phyloP scores from a whole-genome alignment of 139 green algal genomes.

The Chlamydomonas schloesseri region DNA sequence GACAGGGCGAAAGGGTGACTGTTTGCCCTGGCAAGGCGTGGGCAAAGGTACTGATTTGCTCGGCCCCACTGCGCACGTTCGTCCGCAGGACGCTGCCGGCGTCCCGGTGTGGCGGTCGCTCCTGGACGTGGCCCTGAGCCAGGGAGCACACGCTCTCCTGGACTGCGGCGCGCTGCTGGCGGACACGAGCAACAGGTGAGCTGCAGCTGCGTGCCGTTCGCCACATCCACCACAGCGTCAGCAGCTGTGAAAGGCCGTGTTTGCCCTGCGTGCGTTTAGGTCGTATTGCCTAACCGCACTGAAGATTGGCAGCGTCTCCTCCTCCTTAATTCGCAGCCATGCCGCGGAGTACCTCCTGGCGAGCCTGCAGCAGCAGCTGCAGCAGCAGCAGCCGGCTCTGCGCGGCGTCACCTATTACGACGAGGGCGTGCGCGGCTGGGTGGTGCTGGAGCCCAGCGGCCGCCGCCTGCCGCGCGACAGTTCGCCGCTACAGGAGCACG shows the following conservation, averaged over 20 bases:
- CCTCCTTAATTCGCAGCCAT: slow-evolving; percentile 22
- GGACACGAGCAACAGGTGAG: slow-evolving; percentile 58
- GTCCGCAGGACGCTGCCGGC: not conserved
- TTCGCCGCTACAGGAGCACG: slow-evolving; percentile 55
- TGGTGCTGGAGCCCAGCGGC: slow-evolving; percentile 9
- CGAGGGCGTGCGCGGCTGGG: slow-evolving; percentile 8
- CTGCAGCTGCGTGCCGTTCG: too few species aligned
- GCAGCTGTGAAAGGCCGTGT: too few species aligned
- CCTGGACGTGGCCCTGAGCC: slow-evolving; percentile 53
- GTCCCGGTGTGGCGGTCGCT: slow-evolving; percentile 54
- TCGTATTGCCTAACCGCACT: too few species aligned
- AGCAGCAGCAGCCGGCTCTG: not conserved
- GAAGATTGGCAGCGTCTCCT: too few species aligned
- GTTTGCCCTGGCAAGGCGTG: too few species aligned
- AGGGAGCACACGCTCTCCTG: slow-evolving; percentile 58
- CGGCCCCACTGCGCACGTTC: too few species aligned
- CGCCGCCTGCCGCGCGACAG: slow-evolving; percentile 12
- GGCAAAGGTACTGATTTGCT: too few species aligned
- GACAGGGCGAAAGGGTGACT: too few species aligned
- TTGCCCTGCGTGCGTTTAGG: too few species aligned
- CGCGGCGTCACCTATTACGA: slow-evolving; percentile 64
- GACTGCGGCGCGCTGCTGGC: slow-evolving; percentile 74
- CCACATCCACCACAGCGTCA: too few species aligned
- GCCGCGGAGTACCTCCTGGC: slow-evolving; percentile 45
- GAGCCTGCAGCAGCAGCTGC: slow-evolving; percentile 20